phyloP scores from a whole-genome alignment of 805 yeast genomes.

The Nakazawaea siamensis region DNA sequence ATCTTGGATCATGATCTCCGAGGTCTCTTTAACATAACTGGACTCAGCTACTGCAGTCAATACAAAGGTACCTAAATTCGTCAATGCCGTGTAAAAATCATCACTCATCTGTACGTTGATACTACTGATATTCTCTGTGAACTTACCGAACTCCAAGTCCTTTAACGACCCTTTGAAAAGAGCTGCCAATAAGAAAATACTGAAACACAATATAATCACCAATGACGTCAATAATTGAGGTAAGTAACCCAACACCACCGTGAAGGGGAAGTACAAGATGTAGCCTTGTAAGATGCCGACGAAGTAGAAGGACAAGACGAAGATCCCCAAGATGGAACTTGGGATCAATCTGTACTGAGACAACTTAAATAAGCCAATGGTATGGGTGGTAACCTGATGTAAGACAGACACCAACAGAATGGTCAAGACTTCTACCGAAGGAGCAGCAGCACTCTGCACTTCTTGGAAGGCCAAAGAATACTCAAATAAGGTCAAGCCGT shows the following conservation, averaged over 20 bases:
- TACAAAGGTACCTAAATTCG: constrained; percentile 53
- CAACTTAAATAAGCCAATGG: constrained; percentile 46
- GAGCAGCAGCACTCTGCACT: constrained; percentile 41
- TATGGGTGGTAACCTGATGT: constrained; percentile 55
- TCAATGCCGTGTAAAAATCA: constrained; percentile 58
- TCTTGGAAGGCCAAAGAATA: constrained; percentile 73
- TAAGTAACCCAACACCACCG: constrained; percentile 48
- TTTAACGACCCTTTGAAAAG: constrained; percentile 40
- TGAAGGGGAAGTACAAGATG: constrained; percentile 41
- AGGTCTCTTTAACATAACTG: constrained; percentile 54
- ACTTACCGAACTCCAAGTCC: constrained; percentile 24
- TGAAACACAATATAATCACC: constrained; percentile 42
- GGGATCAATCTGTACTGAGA: constrained; percentile 55
- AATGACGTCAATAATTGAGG: constrained; percentile 56
- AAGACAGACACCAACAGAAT: constrained; percentile 47
- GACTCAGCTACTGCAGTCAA: constrained; percentile 61
- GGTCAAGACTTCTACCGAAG: constrained; percentile 42
- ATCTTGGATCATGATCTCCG: constrained; percentile 36
- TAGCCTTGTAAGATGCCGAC: constrained; percentile 31
- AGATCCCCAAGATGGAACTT: constrained; percentile 49
- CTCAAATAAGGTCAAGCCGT: constrained; percentile 68
- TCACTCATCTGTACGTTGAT: constrained; percentile 38
- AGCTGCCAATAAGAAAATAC: constrained; percentile 50
- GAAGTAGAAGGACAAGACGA: constrained; percentile 40
- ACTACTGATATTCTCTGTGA: constrained; percentile 24